Evolutionary conservation across 2,329 filamentous ascomycete species (phyloP), one percentile per base, ranked within the genome.

Genomic region (Fusarium sp.): DNA sequence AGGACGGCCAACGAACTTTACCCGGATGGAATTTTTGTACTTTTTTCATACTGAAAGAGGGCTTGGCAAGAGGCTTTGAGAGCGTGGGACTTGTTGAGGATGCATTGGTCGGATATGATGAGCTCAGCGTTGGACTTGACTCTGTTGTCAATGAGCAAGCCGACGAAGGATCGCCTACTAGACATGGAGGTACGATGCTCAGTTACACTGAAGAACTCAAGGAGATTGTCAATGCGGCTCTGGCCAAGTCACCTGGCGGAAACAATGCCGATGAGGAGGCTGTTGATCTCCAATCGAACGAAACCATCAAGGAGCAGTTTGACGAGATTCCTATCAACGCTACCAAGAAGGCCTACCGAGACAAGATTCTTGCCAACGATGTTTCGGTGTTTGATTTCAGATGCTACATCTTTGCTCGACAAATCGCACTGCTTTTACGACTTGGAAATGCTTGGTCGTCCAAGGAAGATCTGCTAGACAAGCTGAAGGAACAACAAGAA

Each of bases 1-100:
- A 94, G 76, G 95, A 98, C 73, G 88, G 91, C 1, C 94, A 98
- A 78, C 88, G 95, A 48, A 90, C 85, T 34, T 82, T 99, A 19
- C 96, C 96, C 0, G 96, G 96, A 1, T 99, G 96, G 96, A 99
- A 99, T 77, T 99, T 99, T 77, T 98, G 96, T 80, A 99, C 96
- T 0, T 99, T 99, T 78, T 99, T 99, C 78, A 94, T 99, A 18
- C 85, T 99, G 11, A 99, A 99, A 76, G 96, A 99, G 79, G 96
- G 96, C 0, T 83, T 99, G 37, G 95, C 96, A 2, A 88, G 93
- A 71, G 97, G 95, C 0, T 97, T 99, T 72, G 97, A 99, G 79
- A 98, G 93, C 77, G 94, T 98, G 5, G 97, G 97, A 1, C 84
- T 99, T 12, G 93, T 98, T 11, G 96, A 99, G 76, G 96, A 99